phyloP scores from a whole-genome alignment of 768 basidiomycete species.

The Amanita brunnescens region DNA sequence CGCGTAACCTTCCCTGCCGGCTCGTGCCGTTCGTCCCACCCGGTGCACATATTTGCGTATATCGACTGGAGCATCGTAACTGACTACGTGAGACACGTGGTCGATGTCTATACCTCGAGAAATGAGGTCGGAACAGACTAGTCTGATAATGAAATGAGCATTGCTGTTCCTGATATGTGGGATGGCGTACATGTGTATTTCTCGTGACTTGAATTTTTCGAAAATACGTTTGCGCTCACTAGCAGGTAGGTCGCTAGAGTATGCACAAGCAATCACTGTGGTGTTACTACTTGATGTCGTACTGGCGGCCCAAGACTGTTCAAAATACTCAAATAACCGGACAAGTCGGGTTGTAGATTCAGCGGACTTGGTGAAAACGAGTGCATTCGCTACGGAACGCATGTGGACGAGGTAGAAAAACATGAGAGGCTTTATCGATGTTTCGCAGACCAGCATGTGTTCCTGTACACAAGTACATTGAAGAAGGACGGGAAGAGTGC shows the following conservation, averaged over 20 bases:
- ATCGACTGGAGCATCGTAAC: conserved; percentile 94
- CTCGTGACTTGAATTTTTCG: conserved; percentile 70
- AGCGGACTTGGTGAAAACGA: conserved; percentile 96
- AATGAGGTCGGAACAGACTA: conserved; percentile 95
- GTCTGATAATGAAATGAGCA: conserved; percentile 31
- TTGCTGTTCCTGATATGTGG: background rate
- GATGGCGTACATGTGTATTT: conserved; percentile 69
- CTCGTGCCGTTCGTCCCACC: conserved; percentile 92
- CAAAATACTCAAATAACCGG: conserved; percentile 73
- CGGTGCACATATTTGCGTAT: conserved; percentile 98
- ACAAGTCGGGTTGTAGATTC: conserved; percentile 84
- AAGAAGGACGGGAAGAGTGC: background rate
- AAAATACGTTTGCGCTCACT: conserved; percentile 70
- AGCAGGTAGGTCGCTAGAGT: conserved; percentile 77
- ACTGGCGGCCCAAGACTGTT: conserved; percentile 30
- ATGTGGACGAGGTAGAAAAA: conserved; percentile 79
- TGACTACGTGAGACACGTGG: conserved; percentile 87
- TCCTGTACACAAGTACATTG: conserved; percentile 45
- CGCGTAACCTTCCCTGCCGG: conserved; percentile 79
- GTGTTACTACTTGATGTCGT: conserved; percentile 12
- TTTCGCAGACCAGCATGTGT: conserved; percentile 73
- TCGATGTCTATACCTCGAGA: conserved; percentile 94
- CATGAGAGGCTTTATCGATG: conserved; percentile 78
- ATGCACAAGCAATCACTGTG: conserved; percentile 50
- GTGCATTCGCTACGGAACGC: conserved; percentile 51